phyloP scores from a whole-genome alignment of 768 basidiomycete species.

The Lanmaoa rubissima region DNA sequence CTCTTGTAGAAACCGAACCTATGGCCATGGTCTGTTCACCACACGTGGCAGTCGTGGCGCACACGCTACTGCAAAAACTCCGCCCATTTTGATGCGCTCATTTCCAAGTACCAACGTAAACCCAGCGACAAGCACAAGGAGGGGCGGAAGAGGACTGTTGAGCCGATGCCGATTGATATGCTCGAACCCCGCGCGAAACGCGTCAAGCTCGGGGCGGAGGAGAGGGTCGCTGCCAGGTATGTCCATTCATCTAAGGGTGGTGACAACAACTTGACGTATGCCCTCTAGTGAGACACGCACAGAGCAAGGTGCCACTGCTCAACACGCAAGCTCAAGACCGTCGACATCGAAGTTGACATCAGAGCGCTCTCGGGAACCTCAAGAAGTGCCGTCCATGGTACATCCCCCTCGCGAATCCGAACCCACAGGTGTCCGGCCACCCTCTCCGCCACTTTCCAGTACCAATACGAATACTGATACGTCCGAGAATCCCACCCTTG shows the following conservation, averaged over 20 bases:
- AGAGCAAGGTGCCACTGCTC: not conserved
- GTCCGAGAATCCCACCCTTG: not conserved
- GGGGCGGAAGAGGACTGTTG: slow-evolving; percentile 1
- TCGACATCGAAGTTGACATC: not conserved
- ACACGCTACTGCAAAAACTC: slow-evolving; percentile 53
- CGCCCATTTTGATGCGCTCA: slow-evolving; percentile 40
- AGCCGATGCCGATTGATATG: not conserved
- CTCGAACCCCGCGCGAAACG: slow-evolving; percentile 7
- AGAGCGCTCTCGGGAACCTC: not conserved
- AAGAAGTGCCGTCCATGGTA: not conserved
- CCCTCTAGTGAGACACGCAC: slow-evolving; percentile 2
- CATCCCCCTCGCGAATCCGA: not conserved
- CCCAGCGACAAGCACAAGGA: slow-evolving; percentile 12
- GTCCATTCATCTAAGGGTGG: not conserved
- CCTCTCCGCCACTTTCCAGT: not conserved
- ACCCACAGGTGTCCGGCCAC: not conserved
- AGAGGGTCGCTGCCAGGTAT: slow-evolving; percentile 1
- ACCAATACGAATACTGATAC: not conserved
- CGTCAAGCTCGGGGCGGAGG: not conserved
- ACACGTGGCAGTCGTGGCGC: slow-evolving; percentile 64
- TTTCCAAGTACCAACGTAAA: slow-evolving; percentile 39
- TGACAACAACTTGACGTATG: not conserved
- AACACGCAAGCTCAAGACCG: not conserved
- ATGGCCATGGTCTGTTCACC: slow-evolving; percentile 54
- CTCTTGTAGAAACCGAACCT: slow-evolving; percentile 33